Evolutionary conservation across 2,329 filamentous ascomycete species (phyloP), one percentile per base, ranked within the genome.

Genomic region (Pyricularia pennisetigena): DNA sequence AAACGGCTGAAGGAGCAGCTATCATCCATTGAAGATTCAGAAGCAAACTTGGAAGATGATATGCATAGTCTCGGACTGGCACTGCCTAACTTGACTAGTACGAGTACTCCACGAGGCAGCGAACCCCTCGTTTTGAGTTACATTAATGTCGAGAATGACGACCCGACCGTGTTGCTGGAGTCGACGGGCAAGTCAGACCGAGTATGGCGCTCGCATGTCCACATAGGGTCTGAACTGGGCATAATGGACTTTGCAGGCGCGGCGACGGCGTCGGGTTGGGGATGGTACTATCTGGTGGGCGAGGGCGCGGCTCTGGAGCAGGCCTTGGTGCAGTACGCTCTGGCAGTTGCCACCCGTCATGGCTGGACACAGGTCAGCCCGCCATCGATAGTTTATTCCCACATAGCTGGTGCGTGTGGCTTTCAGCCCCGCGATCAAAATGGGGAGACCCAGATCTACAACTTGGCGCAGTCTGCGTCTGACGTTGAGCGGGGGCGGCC

Each of bases 221-320:
- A 94, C 72, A 94, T 99, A 72, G 95, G 95, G 35, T 83, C 88
- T 4, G 87, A 93, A 74, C 86, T 99, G n/a, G 89, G 90, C 41
- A 84, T 99, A n/a, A 83, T 99, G 67, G 94, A 99, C 80, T 97
- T 99, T 75, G 83, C 90, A 5, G 89, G 86, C 69, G 93, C 93
- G 5, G 90, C 90, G 1, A 88, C 86, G n/a, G 89, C 92, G 1
- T 92, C 90, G 3, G 95, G 95, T 54, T 99, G 94, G 94, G 95
- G 95, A 1, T 99, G 93, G 92, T 99, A 99, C 81, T 98, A 93
- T 79, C 87, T 99, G 12, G 83, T 92, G n/a, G 92, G 94, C 75
- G 94, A 97, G 75, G 95, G 89, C 9, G 94, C 94, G 0, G 87
- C 95, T 77, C 85, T 99, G n/a, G 95, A 99, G 79, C 94, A 98